Conservation (phyloP, 768 basidiomycete species). For the Galerina marginata region DNA sequence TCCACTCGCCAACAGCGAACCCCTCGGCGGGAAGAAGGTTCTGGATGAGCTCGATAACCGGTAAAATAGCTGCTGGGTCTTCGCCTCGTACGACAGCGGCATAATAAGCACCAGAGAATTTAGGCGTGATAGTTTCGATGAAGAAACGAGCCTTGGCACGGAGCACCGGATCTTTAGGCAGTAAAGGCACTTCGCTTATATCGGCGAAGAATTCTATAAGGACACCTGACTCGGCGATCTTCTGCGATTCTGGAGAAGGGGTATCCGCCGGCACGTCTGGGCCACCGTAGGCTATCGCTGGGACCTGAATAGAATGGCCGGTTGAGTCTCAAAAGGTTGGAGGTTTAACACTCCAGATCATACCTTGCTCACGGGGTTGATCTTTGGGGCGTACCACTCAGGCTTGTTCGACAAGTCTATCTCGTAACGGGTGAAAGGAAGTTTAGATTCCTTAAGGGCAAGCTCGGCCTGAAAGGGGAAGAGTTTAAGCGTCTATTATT, state of each 20-base stretch:
- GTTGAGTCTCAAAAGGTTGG: background rate
- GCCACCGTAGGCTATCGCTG: constrained; percentile 67
- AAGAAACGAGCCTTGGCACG: constrained; percentile 70
- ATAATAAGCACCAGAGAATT: constrained; percentile 44
- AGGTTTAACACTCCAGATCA: background rate
- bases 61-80: constrained; percentile 44
- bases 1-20: constrained; percentile 55
- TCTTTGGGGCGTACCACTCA: constrained; percentile 67
- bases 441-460: constrained; percentile 62
- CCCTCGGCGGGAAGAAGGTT: constrained; percentile 51
- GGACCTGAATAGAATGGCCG: constrained; percentile 43
- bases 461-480: constrained; percentile 50
- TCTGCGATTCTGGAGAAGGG: constrained; percentile 64
- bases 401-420: constrained; percentile 72
- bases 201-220: constrained; percentile 73
- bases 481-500: background rate
- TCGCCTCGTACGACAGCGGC: constrained; percentile 45
- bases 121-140: constrained; percentile 57
- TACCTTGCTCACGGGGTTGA: constrained; percentile 74
- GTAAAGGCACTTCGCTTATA: constrained; percentile 50
- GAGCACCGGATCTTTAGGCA: constrained; percentile 59
- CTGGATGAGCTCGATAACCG: constrained; percentile 54
- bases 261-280: constrained; percentile 56
- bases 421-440: constrained; percentile 54
- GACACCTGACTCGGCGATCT: constrained; percentile 68